Evolutionary conservation across 78 protist genomes (phyloP).

Genomic region (Salpingoeca rosetta): DNA sequence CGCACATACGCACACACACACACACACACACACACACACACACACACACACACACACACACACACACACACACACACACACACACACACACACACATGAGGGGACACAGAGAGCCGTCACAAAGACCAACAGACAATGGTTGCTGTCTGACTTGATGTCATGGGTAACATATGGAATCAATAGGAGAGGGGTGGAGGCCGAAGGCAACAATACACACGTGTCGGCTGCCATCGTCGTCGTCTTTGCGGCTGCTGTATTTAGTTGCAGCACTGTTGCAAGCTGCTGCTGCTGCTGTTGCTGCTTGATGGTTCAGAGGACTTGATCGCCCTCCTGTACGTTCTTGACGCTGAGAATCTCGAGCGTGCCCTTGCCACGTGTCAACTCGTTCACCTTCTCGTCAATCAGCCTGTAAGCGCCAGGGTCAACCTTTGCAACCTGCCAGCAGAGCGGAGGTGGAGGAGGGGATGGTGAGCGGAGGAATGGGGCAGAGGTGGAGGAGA

Average conservation of each 20-base stretch:
- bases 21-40: no score
- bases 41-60: no score
- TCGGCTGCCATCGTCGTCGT: background rate
- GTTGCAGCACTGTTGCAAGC: no score
- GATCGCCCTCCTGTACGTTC: conserved; percentile 23
- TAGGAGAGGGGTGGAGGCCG: background rate
- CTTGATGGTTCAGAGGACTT: background rate
- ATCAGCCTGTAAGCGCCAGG: conserved; percentile 11
- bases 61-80: no score
- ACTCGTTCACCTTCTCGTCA: background rate
- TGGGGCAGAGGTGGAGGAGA: background rate
- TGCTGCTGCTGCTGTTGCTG: no score
- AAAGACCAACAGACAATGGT: no score
- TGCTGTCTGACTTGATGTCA: background rate
- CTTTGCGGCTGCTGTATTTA: background rate
- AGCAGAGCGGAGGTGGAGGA: background rate
- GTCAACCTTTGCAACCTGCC: conserved; percentile 1
- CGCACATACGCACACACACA: no score
- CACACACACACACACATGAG: no score
- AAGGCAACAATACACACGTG: background rate
- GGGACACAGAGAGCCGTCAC: no score
- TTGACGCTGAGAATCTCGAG: conserved; percentile 10
- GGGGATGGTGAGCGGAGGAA: background rate
- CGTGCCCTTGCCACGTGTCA: conserved; percentile 4
- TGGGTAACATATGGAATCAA: background rate